These are phyloP conservation scores for Penicillium decumbens DNA, from an alignment of 2,329 filamentous ascomycete genomes.

Conservation along the genomic window DNA sequence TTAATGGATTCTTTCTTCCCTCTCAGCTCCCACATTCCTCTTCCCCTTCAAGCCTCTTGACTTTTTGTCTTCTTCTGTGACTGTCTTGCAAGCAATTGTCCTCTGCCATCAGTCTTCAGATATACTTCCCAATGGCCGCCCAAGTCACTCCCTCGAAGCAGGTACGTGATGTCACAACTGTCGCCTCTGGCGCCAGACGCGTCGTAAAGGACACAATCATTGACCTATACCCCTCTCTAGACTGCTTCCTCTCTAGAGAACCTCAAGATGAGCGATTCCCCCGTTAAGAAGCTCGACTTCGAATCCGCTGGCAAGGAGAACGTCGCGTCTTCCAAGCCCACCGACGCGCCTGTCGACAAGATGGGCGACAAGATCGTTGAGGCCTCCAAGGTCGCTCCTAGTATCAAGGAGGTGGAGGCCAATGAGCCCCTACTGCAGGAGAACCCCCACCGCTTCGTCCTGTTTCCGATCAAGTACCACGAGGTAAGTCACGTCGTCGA, in stretches of 20 bases:
- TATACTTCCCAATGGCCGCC: constrained; percentile 60
- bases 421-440: constrained; percentile 91
- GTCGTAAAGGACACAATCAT: constrained; percentile 30
- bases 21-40: constrained; percentile 26
- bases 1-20: constrained; percentile 34
- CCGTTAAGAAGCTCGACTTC: constrained; percentile 85
- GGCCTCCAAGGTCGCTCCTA: constrained; percentile 43
- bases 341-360: constrained; percentile 56
- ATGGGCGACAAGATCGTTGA: constrained; percentile 44
- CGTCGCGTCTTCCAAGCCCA: constrained; percentile 49
- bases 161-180: constrained; percentile 50
- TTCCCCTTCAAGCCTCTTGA: constrained; percentile 22
- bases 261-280: constrained; percentile 83
- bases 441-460: constrained; percentile 91
- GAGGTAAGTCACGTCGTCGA: constrained; percentile 68
- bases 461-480: constrained; percentile 99
- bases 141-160: constrained; percentile 71
- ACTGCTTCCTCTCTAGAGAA: constrained; percentile 79
- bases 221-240: constrained; percentile 51
- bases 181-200: constrained; percentile 32
- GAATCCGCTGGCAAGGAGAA: constrained; percentile 76
- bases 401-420: constrained; percentile 64
- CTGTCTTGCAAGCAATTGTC: constrained; percentile 18
- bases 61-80: constrained; percentile 17
- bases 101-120: constrained; percentile 28